Percentiles rank a stretch among this genome's conserved stretches.
phyloP scores from a whole-genome alignment of 2,329 filamentous ascomycete species.

The Didymella keratinophila region DNA sequence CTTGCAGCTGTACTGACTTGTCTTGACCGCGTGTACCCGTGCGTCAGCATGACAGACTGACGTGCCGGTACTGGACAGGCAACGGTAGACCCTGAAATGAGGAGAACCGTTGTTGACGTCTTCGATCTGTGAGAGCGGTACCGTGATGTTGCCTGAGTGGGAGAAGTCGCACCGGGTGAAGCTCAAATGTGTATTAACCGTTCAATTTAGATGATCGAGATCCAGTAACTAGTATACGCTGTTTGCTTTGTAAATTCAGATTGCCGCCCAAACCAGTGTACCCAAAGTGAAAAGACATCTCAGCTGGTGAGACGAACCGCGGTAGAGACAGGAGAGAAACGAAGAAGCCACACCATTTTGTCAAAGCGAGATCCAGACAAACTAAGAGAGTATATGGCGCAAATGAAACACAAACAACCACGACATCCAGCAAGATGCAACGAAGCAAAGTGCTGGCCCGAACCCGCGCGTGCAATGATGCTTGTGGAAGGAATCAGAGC shows the following conservation, averaged over 20 bases:
- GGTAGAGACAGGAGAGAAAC: slow-evolving; percentile 28
- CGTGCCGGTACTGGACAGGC: slow-evolving; percentile 4
- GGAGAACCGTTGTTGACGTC: slow-evolving; percentile 12
- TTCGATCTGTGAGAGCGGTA: slow-evolving; percentile 1
- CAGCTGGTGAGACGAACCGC: slow-evolving; percentile 11
- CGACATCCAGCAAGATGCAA: slow-evolving; percentile 33
- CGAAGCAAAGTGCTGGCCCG: slow-evolving; percentile 34
- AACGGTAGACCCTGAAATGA: slow-evolving; percentile 8
- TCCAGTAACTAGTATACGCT: slow-evolving; percentile 24
- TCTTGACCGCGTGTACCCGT: slow-evolving; percentile 1
- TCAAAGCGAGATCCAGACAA: slow-evolving; percentile 15
- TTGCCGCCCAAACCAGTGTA: slow-evolving; percentile 30
- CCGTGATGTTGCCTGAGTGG: neutral
- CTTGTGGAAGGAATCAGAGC: slow-evolving; percentile 33
- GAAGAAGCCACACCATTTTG: slow-evolving; percentile 18
- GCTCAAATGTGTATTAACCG: slow-evolving; percentile 20
- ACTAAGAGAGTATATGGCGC: slow-evolving; percentile 16
- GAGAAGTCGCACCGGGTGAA: slow-evolving; percentile 7
- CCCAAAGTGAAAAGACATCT: slow-evolving; percentile 14
- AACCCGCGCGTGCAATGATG: slow-evolving; percentile 35
- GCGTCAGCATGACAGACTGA: slow-evolving; percentile 9
- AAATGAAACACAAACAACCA: slow-evolving; percentile 38
- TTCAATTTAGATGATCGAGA: slow-evolving; percentile 23
- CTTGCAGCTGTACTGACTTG: slow-evolving; percentile 7
- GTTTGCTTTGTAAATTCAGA: slow-evolving; percentile 29